Evolutionary conservation across 805 yeast genomes (phyloP), one percentile per base, ranked within the genome.

Genomic region (Jamesozyma rosinii): DNA sequence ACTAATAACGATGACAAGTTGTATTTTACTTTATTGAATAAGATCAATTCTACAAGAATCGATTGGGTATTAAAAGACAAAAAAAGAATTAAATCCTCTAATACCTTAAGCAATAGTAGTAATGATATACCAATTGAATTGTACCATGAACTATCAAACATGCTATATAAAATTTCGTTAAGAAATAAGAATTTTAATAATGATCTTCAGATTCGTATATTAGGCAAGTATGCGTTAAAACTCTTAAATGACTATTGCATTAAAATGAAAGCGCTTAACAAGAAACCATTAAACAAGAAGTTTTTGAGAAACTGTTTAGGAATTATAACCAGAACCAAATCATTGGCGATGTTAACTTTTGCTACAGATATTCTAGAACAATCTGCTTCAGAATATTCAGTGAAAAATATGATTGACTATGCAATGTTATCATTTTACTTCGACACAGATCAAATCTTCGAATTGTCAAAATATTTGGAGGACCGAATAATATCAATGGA

Each of bases 1-100:
- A 41, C 52, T 9, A 35, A 38, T 2, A 49, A 52, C 19, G 43
- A 50, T 18, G 35, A 31, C 13, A 43, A 48, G 5, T 38, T 46
- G 2, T 58, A 54, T 42, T 58, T 55, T 40, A 48, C 49, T 2
- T 44, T 58, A 21, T 38, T 58, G 21, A 53, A 54, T 33, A 51
- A 48, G 35, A 39, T 59, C 6, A 47, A 51, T 15, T 37, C 51
- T 2, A 45, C 56, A 14, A 41, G 42, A 10, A 47, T 57, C 17
- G 37, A 36, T 33, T 59, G 64, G 64, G 31, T 54, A 5, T 43
- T 51, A n/a, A 44, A 39, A 18, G 42, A 41, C 6, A 49, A 50
- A 3, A 44, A 43, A 21, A 34, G 8, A n/a, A 41, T 49, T 24
- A 31, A 30, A 8, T 22, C 10, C 18, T 5, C 21, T 14, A 22